Evolutionary conservation across 352 stramenopile species (phyloP).

Genomic region (Peronospora belbahrii): DNA sequence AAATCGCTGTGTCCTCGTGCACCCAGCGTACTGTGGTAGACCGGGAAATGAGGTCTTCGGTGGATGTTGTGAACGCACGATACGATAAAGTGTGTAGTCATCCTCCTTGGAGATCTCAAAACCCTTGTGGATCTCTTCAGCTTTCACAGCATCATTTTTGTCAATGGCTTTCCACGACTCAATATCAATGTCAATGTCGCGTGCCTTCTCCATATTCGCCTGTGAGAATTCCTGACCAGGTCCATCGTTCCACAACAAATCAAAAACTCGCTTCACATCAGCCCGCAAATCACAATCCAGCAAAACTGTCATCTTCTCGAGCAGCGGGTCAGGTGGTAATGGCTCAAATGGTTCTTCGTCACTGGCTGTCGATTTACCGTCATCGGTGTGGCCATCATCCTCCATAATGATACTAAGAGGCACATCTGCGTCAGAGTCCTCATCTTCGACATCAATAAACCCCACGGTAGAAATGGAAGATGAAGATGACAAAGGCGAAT

Average conservation of each 20-base stretch:
- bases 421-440: constrained; percentile 11
- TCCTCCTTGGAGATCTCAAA: constrained; percentile 47
- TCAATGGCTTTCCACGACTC: constrained; percentile 46
- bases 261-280: constrained; percentile 56
- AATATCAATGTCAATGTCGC: constrained; percentile 65
- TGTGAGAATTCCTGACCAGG: constrained; percentile 41
- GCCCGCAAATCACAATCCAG: constrained; percentile 63
- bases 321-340: constrained; percentile 37
- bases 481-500: constrained; percentile 14
- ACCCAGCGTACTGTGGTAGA: constrained; percentile 43
- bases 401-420: constrained; percentile 24
- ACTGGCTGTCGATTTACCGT: constrained; percentile 35
- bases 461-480: constrained; percentile 33
- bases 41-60: constrained; percentile 55
- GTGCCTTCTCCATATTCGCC: constrained; percentile 43
- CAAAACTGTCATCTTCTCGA: constrained; percentile 56
- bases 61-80: constrained; percentile 46
- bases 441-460: constrained; percentile 39
- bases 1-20: constrained; percentile 42
- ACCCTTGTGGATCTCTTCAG: constrained; percentile 21
- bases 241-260: constrained; percentile 60
- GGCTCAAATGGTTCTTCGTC: constrained; percentile 60
- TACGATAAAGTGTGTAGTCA: constrained; percentile 40
- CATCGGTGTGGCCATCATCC: constrained; percentile 26
- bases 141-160: constrained; percentile 9